Evolutionary conservation across 1,284 basidiomycete genomes (phyloP), one percentile per base, ranked within the genome.

Genomic region (Afroboletus lepidellus): DNA sequence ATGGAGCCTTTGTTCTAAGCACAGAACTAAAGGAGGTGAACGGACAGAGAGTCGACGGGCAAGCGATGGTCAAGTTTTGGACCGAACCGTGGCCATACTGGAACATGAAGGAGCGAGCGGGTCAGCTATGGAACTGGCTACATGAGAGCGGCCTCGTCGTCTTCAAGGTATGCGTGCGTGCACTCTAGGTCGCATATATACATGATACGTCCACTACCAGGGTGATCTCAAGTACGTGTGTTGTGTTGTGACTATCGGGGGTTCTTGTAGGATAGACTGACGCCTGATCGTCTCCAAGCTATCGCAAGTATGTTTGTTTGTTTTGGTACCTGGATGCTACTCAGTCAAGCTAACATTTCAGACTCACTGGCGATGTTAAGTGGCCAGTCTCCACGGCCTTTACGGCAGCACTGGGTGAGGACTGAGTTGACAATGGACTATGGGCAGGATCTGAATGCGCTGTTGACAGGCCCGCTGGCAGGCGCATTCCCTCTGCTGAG

Each of bases 331-430:
- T 2, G 15, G 16, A 46, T 36, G 9, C 48, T 48, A 15, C 53
- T 77, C 25, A 71, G 70, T 7, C 52, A 27, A 36, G 5, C 27
- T 16, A 37, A 47, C 57, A 52, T 56, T 51, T 57, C 55, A 97
- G 92, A 65, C 78, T 99, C 25, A 90, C 94, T 0, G 91, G 90
- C 11, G 96, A 99, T 67, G 79, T 93, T 16, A 77, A 79, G 60
- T 99, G 96, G 96, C 90, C 91, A 0, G 79, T 85, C 0, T 87
- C 83, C 38, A 94, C 93, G 0, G 74, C 88, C 0, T 95, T 98
- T 70, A 72, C 78, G 29, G 74, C 78, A 8, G 93, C 94, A 0
- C 70, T 98, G 11, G 95, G 94, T 84, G 65, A 62, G 72, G 55
- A 34, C 27, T 29, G 9, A 50, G 38, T 34, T n/a, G 34, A 37